Percentiles rank a stretch among this genome's conserved stretches.
Conservation (phyloP, 75 land plant genomes). For the Azolla pinnata region DNA sequence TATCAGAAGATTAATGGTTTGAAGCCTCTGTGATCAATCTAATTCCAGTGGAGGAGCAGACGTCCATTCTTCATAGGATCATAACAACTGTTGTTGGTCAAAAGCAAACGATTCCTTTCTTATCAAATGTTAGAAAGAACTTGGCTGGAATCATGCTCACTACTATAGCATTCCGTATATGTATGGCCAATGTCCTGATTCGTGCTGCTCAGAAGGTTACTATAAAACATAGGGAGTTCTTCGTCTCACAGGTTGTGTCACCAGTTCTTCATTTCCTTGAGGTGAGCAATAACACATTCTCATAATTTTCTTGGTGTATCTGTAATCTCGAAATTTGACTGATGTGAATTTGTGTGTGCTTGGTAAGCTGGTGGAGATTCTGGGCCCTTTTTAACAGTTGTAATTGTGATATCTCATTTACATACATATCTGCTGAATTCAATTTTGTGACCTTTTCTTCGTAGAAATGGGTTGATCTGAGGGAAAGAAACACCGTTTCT, state of each 20-base stretch:
- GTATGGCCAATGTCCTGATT: constrained; percentile 90
- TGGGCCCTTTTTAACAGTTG: no score
- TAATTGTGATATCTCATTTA: no score
- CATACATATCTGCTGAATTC: no score
- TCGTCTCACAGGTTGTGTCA: constrained; percentile 31
- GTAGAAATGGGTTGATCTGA: no score
- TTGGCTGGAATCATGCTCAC: constrained; percentile 4
- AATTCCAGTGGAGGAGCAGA: no score
- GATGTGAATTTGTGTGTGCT: no score
- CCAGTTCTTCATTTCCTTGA: constrained; percentile 30
- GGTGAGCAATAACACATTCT: constrained; percentile 25
- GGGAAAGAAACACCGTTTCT: no score
- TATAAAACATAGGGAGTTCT: constrained; percentile 22
- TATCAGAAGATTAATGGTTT: no score
- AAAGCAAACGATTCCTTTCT: constrained; percentile 10
- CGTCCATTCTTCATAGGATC: constrained; percentile 25
- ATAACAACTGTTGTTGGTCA: constrained; percentile 19
- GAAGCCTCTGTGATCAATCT: no score
- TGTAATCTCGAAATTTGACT: not conserved
- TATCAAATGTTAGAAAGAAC: constrained; percentile 5
- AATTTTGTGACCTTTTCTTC: no score
- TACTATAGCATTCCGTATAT: constrained; percentile 40
- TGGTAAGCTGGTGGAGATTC: no score
- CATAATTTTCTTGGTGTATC: not conserved
- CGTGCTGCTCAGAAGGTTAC: constrained; percentile 69